Evolutionary conservation across 345 rosid species (phyloP).

Genomic region (Gossypium rotundifolium): DNA sequence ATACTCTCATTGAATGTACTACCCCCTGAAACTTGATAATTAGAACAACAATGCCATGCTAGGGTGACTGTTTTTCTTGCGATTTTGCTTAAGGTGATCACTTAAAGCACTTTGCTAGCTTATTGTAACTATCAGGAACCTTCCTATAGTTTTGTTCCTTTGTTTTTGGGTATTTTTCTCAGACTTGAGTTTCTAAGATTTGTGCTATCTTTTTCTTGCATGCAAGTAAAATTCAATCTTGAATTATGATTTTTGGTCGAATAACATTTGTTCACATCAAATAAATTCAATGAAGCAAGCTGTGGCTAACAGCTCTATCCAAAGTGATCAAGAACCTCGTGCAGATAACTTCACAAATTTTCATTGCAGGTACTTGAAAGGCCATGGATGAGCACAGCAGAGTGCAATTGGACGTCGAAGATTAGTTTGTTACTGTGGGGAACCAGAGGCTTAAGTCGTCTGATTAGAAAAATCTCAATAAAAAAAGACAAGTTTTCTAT

Average conservation of each 20-base stretch:
- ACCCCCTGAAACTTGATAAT: background rate
- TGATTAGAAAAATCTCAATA: constrained; percentile 16
- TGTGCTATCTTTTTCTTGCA: background rate
- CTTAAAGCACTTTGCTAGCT: background rate
- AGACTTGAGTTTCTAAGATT: background rate
- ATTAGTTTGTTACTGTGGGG: constrained; percentile 13
- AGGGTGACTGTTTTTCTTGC: background rate
- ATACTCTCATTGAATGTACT: background rate
- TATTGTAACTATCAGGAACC: background rate
- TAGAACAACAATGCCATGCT: background rate
- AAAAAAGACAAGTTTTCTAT: background rate
- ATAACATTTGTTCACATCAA: background rate
- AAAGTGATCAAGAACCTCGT: background rate
- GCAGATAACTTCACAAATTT: background rate
- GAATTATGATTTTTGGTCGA: background rate
- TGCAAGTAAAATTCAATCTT: background rate
- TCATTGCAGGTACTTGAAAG: constrained; percentile 66
- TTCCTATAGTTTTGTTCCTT: background rate
- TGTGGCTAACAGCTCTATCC: background rate
- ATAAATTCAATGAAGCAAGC: background rate
- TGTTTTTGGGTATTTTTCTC: background rate
- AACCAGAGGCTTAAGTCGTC: background rate
- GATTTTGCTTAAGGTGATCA: background rate
- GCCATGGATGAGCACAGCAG: constrained; percentile 24
- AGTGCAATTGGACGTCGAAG: constrained; percentile 29